Conservation (phyloP, 1,139 yeast species). For the Yamadazyma songkhlaensis region DNA sequence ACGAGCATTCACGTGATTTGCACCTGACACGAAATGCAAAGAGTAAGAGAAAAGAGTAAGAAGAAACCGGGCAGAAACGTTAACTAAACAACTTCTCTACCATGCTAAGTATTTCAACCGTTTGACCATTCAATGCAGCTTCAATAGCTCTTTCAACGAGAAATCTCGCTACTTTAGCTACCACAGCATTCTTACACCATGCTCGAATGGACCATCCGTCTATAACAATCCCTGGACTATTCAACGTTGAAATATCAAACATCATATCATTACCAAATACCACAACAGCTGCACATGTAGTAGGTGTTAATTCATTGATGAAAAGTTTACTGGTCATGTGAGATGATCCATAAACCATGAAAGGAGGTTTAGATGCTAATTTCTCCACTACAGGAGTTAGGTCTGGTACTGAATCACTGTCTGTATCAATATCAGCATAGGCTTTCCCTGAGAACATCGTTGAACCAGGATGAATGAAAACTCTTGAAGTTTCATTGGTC, state of each 20-base stretch:
- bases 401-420: conserved; percentile 26
- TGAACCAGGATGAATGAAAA: conserved; percentile 16
- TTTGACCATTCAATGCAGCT: conserved; percentile 32
- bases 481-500: conserved; percentile 10
- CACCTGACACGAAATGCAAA: no score
- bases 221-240: conserved; percentile 64
- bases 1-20: no score
- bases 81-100: conserved; percentile 2
- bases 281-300: conserved; percentile 64
- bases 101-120: conserved; percentile 1
- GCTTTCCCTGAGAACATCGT: conserved; percentile 23
- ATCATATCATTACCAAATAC: conserved; percentile 76
- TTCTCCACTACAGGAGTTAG: conserved; percentile 34
- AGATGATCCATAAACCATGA: conserved; percentile 54
- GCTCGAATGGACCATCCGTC: conserved; percentile 86
- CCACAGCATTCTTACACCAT: conserved; percentile 92
- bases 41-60: no score
- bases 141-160: conserved; percentile 68
- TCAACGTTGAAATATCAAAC: conserved; percentile 54
- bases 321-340: conserved; percentile 67
- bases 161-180: conserved; percentile 65
- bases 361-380: conserved; percentile 40
- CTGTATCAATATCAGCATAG: conserved; percentile 6
- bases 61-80: no score
- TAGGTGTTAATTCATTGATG: conserved; percentile 76